Evolutionary conservation across 768 basidiomycete species (phyloP).

Genomic region (Kwoniella shandongensis): DNA sequence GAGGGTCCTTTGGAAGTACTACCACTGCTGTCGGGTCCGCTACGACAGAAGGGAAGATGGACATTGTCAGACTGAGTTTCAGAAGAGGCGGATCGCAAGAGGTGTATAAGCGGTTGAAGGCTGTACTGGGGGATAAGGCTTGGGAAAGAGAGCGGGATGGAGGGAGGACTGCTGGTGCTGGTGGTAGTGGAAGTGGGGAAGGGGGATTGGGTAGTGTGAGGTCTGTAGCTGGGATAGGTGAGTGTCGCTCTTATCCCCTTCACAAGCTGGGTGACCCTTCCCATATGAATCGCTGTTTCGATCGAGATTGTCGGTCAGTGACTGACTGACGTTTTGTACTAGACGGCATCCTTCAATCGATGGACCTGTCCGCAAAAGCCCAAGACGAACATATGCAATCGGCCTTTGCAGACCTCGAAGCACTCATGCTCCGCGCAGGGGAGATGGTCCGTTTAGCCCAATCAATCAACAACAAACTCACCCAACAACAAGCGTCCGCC

Average conservation of each 20-base stretch:
- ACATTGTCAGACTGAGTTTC: conserved; percentile 78
- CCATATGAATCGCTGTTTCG: not conserved
- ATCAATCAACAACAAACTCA: conserved; percentile 79
- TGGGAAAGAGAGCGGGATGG: conserved; percentile 64
- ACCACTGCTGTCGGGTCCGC: not conserved
- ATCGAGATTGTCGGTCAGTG: not conserved
- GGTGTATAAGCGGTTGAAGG: conserved; percentile 75
- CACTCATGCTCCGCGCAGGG: conserved; percentile 82
- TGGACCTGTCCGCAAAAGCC: conserved; percentile 67
- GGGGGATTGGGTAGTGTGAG: conserved; percentile 2
- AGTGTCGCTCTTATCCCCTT: conserved; percentile 42
- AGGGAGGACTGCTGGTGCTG: not conserved
- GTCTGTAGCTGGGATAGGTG: conserved; percentile 57
- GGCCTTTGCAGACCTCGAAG: conserved; percentile 83
- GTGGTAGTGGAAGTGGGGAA: not conserved
- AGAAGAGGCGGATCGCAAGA: conserved; percentile 83
- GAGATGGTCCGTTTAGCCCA: conserved; percentile 90
- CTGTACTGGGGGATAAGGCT: conserved; percentile 66
- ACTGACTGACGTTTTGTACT: not conserved
- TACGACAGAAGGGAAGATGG: conserved; percentile 6
- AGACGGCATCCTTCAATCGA: conserved; percentile 81
- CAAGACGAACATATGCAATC: conserved; percentile 68
- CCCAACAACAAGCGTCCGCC: conserved; percentile 53
- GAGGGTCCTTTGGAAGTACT: conserved; percentile 11
- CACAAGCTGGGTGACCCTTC: too few relatives aligned